These are phyloP conservation scores for Cornus kousa DNA, from an alignment of 148 eudicot genomes.

Conservation along the genomic window DNA sequence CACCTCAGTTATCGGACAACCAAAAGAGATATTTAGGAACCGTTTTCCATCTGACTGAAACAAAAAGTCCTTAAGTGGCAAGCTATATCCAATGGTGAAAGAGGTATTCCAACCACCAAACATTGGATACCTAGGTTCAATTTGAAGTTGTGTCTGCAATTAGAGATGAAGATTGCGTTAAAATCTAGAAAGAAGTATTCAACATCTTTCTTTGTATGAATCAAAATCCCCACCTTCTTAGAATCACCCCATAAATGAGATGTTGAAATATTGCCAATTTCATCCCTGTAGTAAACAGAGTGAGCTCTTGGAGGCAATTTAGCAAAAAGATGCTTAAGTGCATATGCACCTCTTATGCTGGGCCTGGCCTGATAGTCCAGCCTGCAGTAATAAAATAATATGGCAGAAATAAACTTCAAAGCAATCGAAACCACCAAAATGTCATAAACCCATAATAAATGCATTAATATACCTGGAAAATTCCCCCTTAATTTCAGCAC, in stretches of 20 bases:
- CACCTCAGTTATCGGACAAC: constrained; percentile 73
- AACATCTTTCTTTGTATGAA: not conserved
- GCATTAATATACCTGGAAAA: constrained; percentile 65
- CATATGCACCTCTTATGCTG: constrained; percentile 64
- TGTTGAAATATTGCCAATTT: constrained; percentile 96
- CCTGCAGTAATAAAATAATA: constrained; percentile 35
- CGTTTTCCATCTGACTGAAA: constrained; percentile 81
- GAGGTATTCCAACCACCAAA: constrained; percentile 94
- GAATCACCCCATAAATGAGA: constrained; percentile 67
- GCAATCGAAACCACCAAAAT: not conserved
- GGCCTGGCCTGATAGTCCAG: constrained; percentile 79
- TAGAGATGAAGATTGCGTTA: constrained; percentile 17
- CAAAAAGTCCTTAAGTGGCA: constrained; percentile 84
- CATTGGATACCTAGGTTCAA: constrained; percentile 94
- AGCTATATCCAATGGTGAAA: constrained; percentile 89
- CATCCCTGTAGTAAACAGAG: constrained; percentile 95
- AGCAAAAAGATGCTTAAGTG: constrained; percentile 66
- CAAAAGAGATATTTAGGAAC: constrained; percentile 65
- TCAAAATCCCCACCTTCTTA: constrained; percentile 46
- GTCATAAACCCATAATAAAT: not conserved
- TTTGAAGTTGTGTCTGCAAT: constrained; percentile 82
- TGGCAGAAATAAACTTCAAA: constrained; percentile 3
- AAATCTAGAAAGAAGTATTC: constrained; percentile 1
- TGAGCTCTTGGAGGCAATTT: constrained; percentile 80
- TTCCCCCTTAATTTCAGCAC: constrained; percentile 80